Percentiles rank a stretch among this genome's conserved stretches.
Evolutionary conservation across 1,284 basidiomycete species (phyloP).

Genomic region (Leccinum pachyderme): DNA sequence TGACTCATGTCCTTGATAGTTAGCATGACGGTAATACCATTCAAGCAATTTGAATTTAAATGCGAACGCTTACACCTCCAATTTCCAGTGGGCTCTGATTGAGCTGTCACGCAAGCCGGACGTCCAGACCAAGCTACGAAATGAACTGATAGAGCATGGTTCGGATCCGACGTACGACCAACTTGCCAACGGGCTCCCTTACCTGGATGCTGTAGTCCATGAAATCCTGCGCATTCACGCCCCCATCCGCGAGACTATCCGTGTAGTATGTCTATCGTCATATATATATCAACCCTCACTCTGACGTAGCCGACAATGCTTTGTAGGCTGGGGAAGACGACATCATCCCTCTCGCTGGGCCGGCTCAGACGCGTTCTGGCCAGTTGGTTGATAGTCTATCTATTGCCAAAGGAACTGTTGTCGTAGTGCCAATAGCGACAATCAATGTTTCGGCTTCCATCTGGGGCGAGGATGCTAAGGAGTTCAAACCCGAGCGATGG

Average conservation of each 20-base stretch:
- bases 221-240: conserved; percentile 23
- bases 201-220: conserved; percentile 36
- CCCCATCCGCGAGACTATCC: conserved; percentile 7
- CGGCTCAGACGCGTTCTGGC: conserved; percentile 34
- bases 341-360: conserved; percentile 43
- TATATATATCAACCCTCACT: background rate
- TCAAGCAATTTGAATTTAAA: background rate
- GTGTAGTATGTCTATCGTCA: too few species aligned
- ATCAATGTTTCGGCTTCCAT: conserved; percentile 50
- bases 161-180: conserved; percentile 39
- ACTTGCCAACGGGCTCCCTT: conserved; percentile 32
- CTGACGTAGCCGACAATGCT: conserved; percentile 7
- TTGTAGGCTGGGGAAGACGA: conserved; percentile 48
- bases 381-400: too few species aligned
- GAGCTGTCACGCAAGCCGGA: conserved; percentile 20
- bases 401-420: conserved; percentile 43
- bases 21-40: conserved; percentile 15
- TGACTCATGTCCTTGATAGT: conserved; percentile 8
- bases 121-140: conserved; percentile 39
- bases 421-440: conserved; percentile 45
- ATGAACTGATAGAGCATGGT: too few species aligned
- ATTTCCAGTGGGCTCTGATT: conserved; percentile 24
- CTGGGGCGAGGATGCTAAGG: conserved; percentile 42
- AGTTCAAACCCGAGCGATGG: too few species aligned
- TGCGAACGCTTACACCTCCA: too few species aligned